Percentiles rank a stretch among this genome's conserved stretches.
These are phyloP conservation scores for Argentina anserina DNA, from an alignment of 306 rosid species.

Conservation along the genomic window DNA sequence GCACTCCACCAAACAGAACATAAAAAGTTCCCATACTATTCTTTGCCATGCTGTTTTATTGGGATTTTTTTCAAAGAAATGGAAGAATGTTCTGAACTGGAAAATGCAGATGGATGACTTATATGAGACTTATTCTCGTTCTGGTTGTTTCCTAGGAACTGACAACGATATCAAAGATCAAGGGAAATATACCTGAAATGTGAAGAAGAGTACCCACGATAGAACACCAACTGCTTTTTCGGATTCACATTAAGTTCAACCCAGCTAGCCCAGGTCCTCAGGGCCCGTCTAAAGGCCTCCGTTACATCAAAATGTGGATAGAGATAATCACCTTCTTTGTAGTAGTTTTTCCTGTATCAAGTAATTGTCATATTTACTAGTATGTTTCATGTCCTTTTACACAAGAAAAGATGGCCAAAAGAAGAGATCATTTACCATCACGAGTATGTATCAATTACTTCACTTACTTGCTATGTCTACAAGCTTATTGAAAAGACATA, in stretches of 20 bases:
- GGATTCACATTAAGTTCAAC: constrained; percentile 69
- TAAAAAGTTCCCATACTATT: not conserved
- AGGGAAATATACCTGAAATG: constrained; percentile 72
- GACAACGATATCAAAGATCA: constrained; percentile 11
- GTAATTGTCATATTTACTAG: constrained; percentile 9
- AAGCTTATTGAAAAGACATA: not conserved
- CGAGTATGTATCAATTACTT: not conserved
- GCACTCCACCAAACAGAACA: constrained; percentile 4
- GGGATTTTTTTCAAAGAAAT: not conserved
- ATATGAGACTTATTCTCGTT: not conserved
- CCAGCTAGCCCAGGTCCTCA: constrained; percentile 89
- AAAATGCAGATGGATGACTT: not conserved
- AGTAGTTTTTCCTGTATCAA: constrained; percentile 77
- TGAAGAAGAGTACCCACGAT: constrained; percentile 90
- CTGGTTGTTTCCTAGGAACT: constrained; percentile 5
- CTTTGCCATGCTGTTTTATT: not conserved
- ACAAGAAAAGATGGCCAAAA: not conserved
- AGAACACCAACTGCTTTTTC: constrained; percentile 62
- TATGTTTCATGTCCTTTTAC: not conserved
- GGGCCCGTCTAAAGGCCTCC: constrained; percentile 75
- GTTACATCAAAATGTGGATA: constrained; percentile 73
- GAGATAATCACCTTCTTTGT: constrained; percentile 68
- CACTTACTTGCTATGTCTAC: not conserved
- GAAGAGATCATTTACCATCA: not conserved
- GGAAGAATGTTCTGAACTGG: not conserved